Base-by-base conservation (phyloP, 495 filamentous ascomycete species). In the Neurospora sp. region DNA sequence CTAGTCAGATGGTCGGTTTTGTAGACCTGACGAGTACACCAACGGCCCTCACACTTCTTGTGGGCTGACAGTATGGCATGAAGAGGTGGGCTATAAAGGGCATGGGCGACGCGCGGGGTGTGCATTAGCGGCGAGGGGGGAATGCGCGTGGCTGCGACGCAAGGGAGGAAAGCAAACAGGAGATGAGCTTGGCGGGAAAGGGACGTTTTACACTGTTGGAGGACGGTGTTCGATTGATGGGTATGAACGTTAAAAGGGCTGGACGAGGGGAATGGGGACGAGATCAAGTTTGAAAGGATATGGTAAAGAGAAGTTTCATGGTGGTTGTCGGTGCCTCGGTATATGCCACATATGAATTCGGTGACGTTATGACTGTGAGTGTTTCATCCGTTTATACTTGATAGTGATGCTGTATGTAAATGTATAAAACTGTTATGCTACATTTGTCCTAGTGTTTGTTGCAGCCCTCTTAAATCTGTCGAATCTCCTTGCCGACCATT, bases 401-500 rank as follows among this genome's bases (percentile, higher is more conserved):
- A 16, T 31, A 8, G 1, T 8, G 5, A 16, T 62, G 23, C 23
- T 31, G 54, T 62, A 62, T 8, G 31, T 31, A 16, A 59, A 16
- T 1, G 48, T 59, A 14, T 59, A 3, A 14, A 31, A 0, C 39
- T 3, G 1, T 18, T 46, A 14, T 39, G 20, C 0, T 71, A 31
- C 42, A 44, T 39, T 41, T 12, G 9, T 7, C 37, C 10, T 39
- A 10, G 6, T 35, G 59, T 31, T 46, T 23, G 20, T 66, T 27
- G 40, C 48, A 39, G 20, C 70, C 44, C 39, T 73, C 74, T 79
- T 87, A 95, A 82, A 99, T 94, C 82, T 94, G 95, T 78, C 90
- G 86, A 39, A 94, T 90, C 59, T 96, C 92, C 81, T 93, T 92
- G 72, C 94, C 96, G 72, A 87, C 90, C 88, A 93, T 91, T 79